A percentile compares a stretch with the other conserved stretches of the same genome.
These are phyloP conservation scores for Dillenia suffruticosa DNA, from an alignment of 164 flowering plant genomes.

Conservation along the genomic window DNA sequence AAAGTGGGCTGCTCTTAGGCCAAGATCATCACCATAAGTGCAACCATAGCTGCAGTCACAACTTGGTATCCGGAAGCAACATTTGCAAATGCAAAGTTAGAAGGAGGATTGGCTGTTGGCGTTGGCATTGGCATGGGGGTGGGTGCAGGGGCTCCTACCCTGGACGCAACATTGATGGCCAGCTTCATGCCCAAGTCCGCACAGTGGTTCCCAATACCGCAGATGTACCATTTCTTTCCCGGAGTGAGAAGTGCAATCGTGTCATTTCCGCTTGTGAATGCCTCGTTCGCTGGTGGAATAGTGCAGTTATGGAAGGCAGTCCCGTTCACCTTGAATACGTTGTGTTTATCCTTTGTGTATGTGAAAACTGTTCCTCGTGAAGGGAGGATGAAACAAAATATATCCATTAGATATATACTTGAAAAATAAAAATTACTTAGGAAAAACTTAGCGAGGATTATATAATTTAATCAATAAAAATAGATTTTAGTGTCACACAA, in stretches of 20 bases:
- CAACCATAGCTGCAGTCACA: too few relatives aligned
- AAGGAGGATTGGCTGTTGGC: too few relatives aligned
- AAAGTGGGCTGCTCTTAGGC: too few relatives aligned
- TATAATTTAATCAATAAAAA: too few relatives aligned
- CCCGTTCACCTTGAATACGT: slow-evolving; percentile 16
- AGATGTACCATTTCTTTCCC: slow-evolving; percentile 26
- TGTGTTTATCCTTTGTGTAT: slow-evolving; percentile 10
- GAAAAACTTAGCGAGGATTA: background rate
- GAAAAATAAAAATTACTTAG: background rate
- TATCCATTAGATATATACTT: too few relatives aligned
- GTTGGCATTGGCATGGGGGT: background rate
- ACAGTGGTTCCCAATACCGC: slow-evolving; percentile 19
- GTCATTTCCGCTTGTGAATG: slow-evolving; percentile 12
- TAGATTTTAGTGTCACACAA: too few relatives aligned
- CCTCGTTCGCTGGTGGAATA: background rate
- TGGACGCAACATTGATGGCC: slow-evolving; percentile 9
- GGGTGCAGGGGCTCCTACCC: background rate
- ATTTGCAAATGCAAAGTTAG: too few relatives aligned
- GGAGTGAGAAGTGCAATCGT: slow-evolving; percentile 7
- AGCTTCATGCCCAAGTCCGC: slow-evolving; percentile 6
- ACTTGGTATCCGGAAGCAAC: too few relatives aligned
- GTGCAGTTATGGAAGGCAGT: slow-evolving; percentile 15
- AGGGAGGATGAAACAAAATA: too few relatives aligned
- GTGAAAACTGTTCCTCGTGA: slow-evolving; percentile 12
- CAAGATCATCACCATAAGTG: too few relatives aligned